A percentile compares a stretch with the other conserved stretches of the same genome.
phyloP scores from a whole-genome alignment of 2,329 filamentous ascomycete genomes.

The Aaosphaeria arxii region DNA sequence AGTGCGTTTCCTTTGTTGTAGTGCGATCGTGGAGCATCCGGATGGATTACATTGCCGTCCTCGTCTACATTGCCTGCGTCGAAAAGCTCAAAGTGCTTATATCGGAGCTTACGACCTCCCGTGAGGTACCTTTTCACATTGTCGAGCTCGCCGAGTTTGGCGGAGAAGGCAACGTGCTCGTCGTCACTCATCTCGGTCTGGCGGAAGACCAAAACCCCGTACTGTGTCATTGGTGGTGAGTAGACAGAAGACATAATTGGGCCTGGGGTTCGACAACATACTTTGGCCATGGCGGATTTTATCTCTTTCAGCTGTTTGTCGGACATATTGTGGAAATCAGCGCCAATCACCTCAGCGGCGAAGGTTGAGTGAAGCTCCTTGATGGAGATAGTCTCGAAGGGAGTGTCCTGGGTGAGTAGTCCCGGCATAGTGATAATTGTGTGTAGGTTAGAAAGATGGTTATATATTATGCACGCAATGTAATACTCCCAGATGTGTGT shows the following conservation, averaged over 20 bases:
- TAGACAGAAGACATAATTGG: neutral
- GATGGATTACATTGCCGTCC: conserved; percentile 44
- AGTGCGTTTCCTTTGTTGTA: conserved; percentile 38
- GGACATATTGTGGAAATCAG: conserved; percentile 35
- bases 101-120: conserved; percentile 47
- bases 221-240: conserved; percentile 22
- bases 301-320: conserved; percentile 37
- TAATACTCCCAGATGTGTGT: neutral
- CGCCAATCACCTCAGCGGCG: conserved; percentile 36
- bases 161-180: conserved; percentile 51
- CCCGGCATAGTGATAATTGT: conserved; percentile 8
- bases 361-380: conserved; percentile 37
- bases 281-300: conserved; percentile 33
- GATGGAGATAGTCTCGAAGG: conserved; percentile 23
- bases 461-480: neutral
- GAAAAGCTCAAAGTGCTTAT: conserved; percentile 52
- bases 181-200: conserved; percentile 50
- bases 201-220: conserved; percentile 54
- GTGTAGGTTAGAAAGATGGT: neutral
- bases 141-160: conserved; percentile 54
- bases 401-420: conserved; percentile 5
- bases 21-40: conserved; percentile 41
- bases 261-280: conserved; percentile 7
- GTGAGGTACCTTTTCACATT: conserved; percentile 51
- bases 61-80: conserved; percentile 56